These are phyloP conservation scores for Gamsiella multidivaricata DNA, from an alignment of 192 early-diverging fungal species.

Conservation along the genomic window DNA sequence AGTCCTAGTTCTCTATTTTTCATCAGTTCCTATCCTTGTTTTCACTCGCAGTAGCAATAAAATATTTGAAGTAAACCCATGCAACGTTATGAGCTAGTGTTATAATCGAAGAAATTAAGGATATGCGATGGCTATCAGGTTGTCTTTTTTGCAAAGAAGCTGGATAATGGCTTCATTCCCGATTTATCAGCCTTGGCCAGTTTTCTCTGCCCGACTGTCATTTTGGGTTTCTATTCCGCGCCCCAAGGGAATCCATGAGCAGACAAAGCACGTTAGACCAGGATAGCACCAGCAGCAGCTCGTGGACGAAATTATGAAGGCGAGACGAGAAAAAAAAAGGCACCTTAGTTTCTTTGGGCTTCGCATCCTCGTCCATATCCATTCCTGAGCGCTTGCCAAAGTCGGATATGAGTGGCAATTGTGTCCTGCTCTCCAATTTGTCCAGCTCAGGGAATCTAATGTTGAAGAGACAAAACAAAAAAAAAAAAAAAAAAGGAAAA, in stretches of 20 bases:
- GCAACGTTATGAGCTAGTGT: too few relatives aligned
- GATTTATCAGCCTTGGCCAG: slow-evolving; percentile 60
- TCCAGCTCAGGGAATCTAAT: slow-evolving; percentile 44
- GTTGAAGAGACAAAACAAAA: not conserved
- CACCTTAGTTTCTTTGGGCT: slow-evolving; percentile 37
- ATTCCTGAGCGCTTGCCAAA: slow-evolving; percentile 47
- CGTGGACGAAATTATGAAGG: too few relatives aligned
- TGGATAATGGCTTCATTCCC: slow-evolving; percentile 60
- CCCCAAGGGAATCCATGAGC: not conserved
- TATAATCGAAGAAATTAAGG: too few relatives aligned
- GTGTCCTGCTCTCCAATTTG: slow-evolving; percentile 41
- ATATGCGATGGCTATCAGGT: too few relatives aligned
- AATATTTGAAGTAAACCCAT: too few relatives aligned
- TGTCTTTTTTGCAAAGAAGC: slow-evolving; percentile 60
- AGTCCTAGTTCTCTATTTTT: too few relatives aligned
- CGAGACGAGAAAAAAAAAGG: not conserved
- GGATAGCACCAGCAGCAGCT: too few relatives aligned
- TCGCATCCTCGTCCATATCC: slow-evolving; percentile 41
- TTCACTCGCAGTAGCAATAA: too few relatives aligned
- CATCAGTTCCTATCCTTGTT: too few relatives aligned
- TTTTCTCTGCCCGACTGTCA: slow-evolving; percentile 54
- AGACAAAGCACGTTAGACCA: not conserved
- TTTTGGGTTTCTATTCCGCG: slow-evolving; percentile 56
- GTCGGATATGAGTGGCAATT: slow-evolving; percentile 21
- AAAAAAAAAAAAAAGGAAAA: not conserved